Percentiles rank a stretch among this genome's conserved stretches.
Conservation (phyloP, 192 early-diverging fungal species). For the Rhizoclosmatium globosum region DNA sequence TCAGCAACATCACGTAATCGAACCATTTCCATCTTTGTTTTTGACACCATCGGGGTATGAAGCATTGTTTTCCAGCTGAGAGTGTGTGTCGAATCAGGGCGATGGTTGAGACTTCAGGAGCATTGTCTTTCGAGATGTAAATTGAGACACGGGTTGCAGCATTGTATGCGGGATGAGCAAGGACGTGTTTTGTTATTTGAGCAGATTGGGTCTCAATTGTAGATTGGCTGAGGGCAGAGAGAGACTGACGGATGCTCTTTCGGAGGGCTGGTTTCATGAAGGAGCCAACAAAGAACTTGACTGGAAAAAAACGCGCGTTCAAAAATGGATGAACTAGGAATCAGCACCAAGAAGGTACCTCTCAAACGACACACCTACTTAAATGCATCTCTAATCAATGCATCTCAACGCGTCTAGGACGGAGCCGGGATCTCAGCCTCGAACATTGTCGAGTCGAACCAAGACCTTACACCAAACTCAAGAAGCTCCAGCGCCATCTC, state of each 20-base stretch:
- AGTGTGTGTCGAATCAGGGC: slow-evolving; percentile 14
- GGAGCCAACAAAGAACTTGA: too few relatives aligned
- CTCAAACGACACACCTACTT: too few relatives aligned
- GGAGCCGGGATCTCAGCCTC: not conserved
- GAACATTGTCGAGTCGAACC: slow-evolving; percentile 60
- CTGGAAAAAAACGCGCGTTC: too few relatives aligned
- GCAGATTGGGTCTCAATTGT: not conserved
- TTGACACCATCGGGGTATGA: slow-evolving; percentile 37
- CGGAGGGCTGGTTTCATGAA: not conserved
- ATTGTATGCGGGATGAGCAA: slow-evolving; percentile 6
- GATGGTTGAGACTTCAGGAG: slow-evolving; percentile 24
- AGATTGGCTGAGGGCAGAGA: not conserved
- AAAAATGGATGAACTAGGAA: too few relatives aligned
- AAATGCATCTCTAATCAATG: too few relatives aligned
- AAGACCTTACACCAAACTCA: slow-evolving; percentile 93
- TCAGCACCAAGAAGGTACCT: too few relatives aligned
- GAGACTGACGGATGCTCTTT: not conserved
- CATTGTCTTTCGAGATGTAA: slow-evolving; percentile 11
- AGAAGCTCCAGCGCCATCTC: slow-evolving; percentile 92
- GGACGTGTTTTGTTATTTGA: slow-evolving; percentile 2
- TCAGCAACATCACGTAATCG: slow-evolving; percentile 13
- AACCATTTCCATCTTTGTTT: slow-evolving; percentile 40
- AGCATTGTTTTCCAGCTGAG: not conserved
- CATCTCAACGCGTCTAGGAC: too few relatives aligned
- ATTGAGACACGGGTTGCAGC: slow-evolving; percentile 7